Percentiles rank a stretch among this genome's conserved stretches.
phyloP scores from a whole-genome alignment of 2,329 filamentous ascomycete species.

The Allantophomopsis lycopodina region DNA sequence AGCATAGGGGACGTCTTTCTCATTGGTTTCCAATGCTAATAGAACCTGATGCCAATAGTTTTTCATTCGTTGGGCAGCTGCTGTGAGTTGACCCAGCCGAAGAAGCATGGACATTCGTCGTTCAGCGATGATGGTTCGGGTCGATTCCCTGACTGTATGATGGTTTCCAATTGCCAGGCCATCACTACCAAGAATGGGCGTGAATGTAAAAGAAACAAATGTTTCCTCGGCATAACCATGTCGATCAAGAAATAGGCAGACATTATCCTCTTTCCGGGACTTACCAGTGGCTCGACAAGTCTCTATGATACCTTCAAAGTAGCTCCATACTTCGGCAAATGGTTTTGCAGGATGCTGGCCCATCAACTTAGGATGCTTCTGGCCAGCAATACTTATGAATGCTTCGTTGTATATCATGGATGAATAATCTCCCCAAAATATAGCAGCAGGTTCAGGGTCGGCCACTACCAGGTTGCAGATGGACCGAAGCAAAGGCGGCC shows the following conservation, averaged over 20 bases:
- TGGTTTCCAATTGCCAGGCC: slow-evolving; percentile 35
- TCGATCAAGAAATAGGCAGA: slow-evolving; percentile 58
- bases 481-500: slow-evolving; percentile 25
- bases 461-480: slow-evolving; percentile 20
- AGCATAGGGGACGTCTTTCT: slow-evolving; percentile 18
- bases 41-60: slow-evolving; percentile 20
- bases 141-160: slow-evolving; percentile 15
- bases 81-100: slow-evolving; percentile 19
- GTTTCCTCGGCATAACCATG: slow-evolving; percentile 62
- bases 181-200: slow-evolving; percentile 61
- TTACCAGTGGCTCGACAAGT: slow-evolving; percentile 13
- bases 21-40: slow-evolving; percentile 11
- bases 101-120: slow-evolving; percentile 23
- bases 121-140: slow-evolving; percentile 19
- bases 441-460: slow-evolving; percentile 19
- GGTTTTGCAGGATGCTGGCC: slow-evolving; percentile 20
- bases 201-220: slow-evolving; percentile 72
- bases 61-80: slow-evolving; percentile 14
- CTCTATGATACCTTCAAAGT: slow-evolving; percentile 15
- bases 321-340: slow-evolving; percentile 21
- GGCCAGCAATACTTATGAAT: slow-evolving; percentile 16
- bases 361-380: slow-evolving; percentile 18
- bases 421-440: slow-evolving; percentile 21
- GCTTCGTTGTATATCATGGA: slow-evolving; percentile 23
- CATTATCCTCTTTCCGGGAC: slow-evolving; percentile 49